phyloP scores from a whole-genome alignment of 164 flowering plant species.

The Vitis riparia region DNA sequence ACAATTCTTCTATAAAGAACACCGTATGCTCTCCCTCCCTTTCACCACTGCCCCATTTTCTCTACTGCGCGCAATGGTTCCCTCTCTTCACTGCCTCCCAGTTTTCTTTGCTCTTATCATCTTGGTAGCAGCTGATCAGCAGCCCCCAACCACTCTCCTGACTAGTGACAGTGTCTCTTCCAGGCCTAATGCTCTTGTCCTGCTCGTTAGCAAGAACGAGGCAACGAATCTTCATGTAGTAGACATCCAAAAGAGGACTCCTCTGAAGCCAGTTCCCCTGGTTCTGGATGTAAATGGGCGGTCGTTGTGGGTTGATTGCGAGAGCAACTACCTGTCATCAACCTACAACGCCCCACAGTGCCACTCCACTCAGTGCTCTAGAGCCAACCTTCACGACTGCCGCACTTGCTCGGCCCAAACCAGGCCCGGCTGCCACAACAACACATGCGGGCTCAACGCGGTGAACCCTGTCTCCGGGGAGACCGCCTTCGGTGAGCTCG shows the following conservation, averaged over 20 bases:
- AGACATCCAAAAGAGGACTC: constrained; percentile 29
- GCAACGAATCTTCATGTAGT: constrained; percentile 24
- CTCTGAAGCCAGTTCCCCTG: constrained; percentile 13
- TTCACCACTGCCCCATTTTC: neutral
- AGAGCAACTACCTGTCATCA: constrained; percentile 22
- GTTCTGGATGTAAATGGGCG: constrained; percentile 37
- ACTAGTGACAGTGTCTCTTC: neutral
- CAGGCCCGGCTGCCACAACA: constrained; percentile 32
- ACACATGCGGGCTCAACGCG: constrained; percentile 25
- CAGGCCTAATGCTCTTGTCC: constrained; percentile 5
- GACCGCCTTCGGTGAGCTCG: constrained; percentile 22
- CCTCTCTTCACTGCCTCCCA: neutral
- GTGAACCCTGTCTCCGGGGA: constrained; percentile 24
- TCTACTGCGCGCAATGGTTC: neutral
- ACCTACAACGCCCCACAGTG: constrained; percentile 29
- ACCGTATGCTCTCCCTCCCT: neutral
- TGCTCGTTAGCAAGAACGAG: constrained; percentile 8
- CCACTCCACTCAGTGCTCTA: constrained; percentile 31
- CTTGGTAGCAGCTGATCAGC: too few relatives aligned
- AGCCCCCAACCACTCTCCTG: neutral
- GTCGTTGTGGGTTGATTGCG: constrained; percentile 34
- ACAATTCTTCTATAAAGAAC: neutral
- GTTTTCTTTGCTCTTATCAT: neutral
- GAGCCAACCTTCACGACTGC: constrained; percentile 18
- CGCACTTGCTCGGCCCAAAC: constrained; percentile 19